Conservation (phyloP, 108 stramenopile species). For the Licmophora abbreviata region DNA sequence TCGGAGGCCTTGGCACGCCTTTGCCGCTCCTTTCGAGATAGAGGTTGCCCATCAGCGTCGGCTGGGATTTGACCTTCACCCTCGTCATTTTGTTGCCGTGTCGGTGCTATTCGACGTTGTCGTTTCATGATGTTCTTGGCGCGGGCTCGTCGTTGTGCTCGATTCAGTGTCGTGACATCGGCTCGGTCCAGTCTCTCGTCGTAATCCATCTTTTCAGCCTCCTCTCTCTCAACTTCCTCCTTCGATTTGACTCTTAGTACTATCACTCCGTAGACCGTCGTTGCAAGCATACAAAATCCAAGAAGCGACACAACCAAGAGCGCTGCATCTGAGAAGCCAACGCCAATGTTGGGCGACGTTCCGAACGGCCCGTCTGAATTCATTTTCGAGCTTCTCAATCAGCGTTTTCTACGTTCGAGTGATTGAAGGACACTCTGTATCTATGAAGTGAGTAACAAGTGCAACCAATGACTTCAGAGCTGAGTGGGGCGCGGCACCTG, state of each 20-base stretch:
- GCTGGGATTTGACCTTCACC: constrained; percentile 7
- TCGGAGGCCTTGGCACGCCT: constrained; percentile 55
- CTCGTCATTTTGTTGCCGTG: constrained; percentile 4
- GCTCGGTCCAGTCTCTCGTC: constrained; percentile 38
- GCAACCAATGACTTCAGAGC: too few relatives aligned
- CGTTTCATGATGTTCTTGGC: constrained; percentile 53
- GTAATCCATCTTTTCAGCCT: constrained; percentile 20
- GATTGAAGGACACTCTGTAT: too few relatives aligned
- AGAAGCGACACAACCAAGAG: constrained; percentile 19
- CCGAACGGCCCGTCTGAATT: constrained; percentile 19
- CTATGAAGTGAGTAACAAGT: too few relatives aligned
- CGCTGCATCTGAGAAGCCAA: constrained; percentile 21
- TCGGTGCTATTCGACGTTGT: constrained; percentile 22
- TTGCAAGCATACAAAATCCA: constrained; percentile 22
- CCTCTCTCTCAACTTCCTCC: constrained; percentile 21
- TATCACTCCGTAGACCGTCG: constrained; percentile 11
- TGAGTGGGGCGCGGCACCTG: too few relatives aligned
- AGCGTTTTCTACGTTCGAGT: too few relatives aligned
- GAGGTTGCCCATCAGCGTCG: not conserved
- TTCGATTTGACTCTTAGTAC: constrained; percentile 22
- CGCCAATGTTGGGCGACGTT: constrained; percentile 11
- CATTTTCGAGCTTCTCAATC: not conserved
- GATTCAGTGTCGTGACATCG: constrained; percentile 49
- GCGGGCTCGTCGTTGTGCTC: constrained; percentile 59
- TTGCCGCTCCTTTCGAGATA: constrained; percentile 63